Base-by-base conservation (phyloP, 495 filamentous ascomycete genomes). In the Penicillium coprophilum region DNA sequence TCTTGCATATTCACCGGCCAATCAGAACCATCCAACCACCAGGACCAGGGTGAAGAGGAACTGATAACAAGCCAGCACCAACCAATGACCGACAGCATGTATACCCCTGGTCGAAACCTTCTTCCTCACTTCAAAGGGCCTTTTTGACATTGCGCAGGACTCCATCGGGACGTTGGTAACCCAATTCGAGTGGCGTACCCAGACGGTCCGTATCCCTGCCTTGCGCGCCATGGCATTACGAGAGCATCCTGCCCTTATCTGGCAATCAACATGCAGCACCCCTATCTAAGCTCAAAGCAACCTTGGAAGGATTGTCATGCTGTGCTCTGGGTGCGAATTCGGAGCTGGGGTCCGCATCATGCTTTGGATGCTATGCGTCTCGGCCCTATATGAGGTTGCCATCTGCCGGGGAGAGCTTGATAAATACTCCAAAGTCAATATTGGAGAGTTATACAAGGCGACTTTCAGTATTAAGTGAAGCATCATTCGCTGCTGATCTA, bases 271-370 rank as follows among this genome's bases (percentile, higher is more conserved):
- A 8, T 10, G 19, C 36, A 32, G 52, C 7, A 32, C 44, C 34
- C 36, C 38, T 56, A 56, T 56, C 54, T 56, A 39, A 56, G 46
- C 53, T 49, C n/a, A 48, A 7, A 27, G 38, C 52, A 55, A 27
- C 3, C 24, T 27, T 27, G 24, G 24, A 27, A 3, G 31, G 13
- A 38, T 31, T 20, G 6, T 17, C 40, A 45, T 53, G 39, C 45
- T 47, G 0, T 39, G 21, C 21, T 27, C 39, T 27, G 51, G 50
- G 50, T 68, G 68, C 66, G 68, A 71, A 56, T 39, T 69, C 68
- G 68, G 68, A 71, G 68, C 32, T 53, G 45, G 46, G 40, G 20
- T 51, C 39, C n/a, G 10, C 13, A 20, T 5, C 21, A 51, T 20
- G 27, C 17, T 36, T 21, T 40, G 13, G 19, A 36, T 41, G 11